Conservation (phyloP, 2,329 filamentous ascomycete species). For the Apiospora sp. region DNA sequence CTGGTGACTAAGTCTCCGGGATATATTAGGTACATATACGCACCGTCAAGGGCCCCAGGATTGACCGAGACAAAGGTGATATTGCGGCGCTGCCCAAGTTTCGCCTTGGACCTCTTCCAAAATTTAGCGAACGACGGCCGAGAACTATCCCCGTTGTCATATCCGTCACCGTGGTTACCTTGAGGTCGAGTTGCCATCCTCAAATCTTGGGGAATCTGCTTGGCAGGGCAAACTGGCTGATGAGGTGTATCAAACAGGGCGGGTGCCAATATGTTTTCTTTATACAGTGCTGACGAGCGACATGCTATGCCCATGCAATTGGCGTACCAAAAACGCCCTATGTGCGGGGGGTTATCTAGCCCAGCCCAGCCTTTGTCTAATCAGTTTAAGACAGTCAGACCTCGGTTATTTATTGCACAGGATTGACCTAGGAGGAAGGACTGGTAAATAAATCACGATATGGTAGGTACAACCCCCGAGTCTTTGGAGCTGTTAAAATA, state of each 20-base stretch:
- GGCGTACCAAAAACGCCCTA: not conserved
- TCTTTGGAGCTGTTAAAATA: not conserved
- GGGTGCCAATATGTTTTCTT: not conserved
- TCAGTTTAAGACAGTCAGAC: not conserved
- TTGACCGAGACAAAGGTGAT: slow-evolving; percentile 18
- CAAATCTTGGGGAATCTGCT: not conserved
- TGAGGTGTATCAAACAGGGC: not conserved
- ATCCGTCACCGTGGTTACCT: not conserved
- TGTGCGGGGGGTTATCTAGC: not conserved
- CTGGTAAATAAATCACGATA: not conserved
- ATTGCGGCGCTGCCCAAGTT: slow-evolving; percentile 17
- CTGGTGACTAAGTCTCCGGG: not conserved
- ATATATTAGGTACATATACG: not conserved
- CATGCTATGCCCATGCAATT: no score
- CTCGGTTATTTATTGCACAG: no score
- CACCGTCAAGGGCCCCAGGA: not conserved
- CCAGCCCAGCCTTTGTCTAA: not conserved
- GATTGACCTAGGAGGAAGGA: not conserved
- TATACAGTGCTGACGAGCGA: not conserved
- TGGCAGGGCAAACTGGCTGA: not conserved
- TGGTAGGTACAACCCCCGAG: no score
- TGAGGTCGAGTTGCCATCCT: not conserved
- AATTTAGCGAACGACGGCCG: slow-evolving; percentile 28
- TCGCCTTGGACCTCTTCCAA: slow-evolving; percentile 27
- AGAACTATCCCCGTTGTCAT: not conserved